These are phyloP conservation scores for Paratrimastix pyriformis DNA, from an alignment of 78 protist species.

Conservation along the genomic window DNA sequence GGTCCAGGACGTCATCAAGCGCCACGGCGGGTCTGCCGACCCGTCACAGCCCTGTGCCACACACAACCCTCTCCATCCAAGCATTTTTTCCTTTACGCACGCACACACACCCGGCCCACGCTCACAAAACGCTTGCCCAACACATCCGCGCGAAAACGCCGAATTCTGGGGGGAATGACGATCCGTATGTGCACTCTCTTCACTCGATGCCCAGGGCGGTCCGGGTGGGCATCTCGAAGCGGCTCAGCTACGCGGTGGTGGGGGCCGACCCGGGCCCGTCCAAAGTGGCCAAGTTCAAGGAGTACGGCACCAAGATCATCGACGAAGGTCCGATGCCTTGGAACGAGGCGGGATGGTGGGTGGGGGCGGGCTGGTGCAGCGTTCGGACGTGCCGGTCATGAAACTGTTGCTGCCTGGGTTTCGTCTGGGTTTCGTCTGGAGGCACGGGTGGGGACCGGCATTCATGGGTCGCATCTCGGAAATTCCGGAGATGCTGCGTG, in stretches of 20 bases:
- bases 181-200: not conserved
- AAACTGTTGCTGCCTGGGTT: not conserved
- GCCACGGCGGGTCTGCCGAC: conserved; percentile 34
- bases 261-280: not conserved
- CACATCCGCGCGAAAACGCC: not conserved
- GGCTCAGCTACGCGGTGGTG: not conserved
- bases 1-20: conserved; percentile 30
- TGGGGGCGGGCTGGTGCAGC: too few species aligned
- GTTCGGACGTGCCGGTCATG: not conserved
- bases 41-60: not conserved
- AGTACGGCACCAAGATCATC: not conserved
- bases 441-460: too few species aligned
- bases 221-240: not conserved
- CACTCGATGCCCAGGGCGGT: not conserved
- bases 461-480: too few species aligned
- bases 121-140: not conserved
- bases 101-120: not conserved
- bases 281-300: conserved; percentile 12
- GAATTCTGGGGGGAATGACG: not conserved
- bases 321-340: conserved; percentile 31
- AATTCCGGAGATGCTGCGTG: not conserved
- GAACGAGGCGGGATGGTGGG: not conserved
- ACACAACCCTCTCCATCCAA: not conserved
- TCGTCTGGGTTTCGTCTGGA: not conserved
- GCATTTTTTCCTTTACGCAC: not conserved